Base-by-base conservation (phyloP, 768 basidiomycete genomes). In the Suillus subaureus region DNA sequence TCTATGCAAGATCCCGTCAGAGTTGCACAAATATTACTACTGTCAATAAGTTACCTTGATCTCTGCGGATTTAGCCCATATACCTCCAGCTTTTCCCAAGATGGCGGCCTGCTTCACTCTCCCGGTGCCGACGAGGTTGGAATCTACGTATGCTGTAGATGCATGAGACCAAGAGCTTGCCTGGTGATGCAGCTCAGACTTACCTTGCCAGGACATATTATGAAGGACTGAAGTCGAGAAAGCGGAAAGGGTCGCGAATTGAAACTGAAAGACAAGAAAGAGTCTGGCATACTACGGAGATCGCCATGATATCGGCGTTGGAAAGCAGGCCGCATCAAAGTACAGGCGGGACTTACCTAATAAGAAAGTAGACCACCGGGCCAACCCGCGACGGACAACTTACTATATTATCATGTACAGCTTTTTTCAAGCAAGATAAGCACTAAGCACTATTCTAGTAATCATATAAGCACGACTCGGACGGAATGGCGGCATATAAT, bases 181-280 rank as follows among this genome's bases (percentile, higher is more conserved):
- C 15, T 28, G 51, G 28, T n/a, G 15, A 11, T 9, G 31, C 78
- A 88, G 70, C 73, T 91, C 89, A 6, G 37, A 33, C 54, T 42
- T 67, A 92, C 89, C 68, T 88, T 90, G 88, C 89, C 90, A 91
- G 72, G 89, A 90, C 90, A 91, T 90, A 55, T 64, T 55, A 68
- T 62, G 68, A 54, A 56, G 57, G 61, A 33, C 56, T 51, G 23
- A 49, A 42, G 43, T 57, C 16, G 49, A 67, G 61, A 67, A 47
- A 26, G 54, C 55, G 62, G 55, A 62, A 39, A 63, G 55, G 57
- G 28, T 71, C 52, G 39, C 9, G 54, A 64, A 37, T 42, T 54
- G 56, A 54, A 40, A 39, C 28, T 39, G 66, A 55, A 13, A 64
- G 63, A 64, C 52, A 54, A 61, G 47, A 55, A 55, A 35, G 31